Conservation (phyloP, 306 rosid species). For the Luffa aegyptiaca region DNA sequence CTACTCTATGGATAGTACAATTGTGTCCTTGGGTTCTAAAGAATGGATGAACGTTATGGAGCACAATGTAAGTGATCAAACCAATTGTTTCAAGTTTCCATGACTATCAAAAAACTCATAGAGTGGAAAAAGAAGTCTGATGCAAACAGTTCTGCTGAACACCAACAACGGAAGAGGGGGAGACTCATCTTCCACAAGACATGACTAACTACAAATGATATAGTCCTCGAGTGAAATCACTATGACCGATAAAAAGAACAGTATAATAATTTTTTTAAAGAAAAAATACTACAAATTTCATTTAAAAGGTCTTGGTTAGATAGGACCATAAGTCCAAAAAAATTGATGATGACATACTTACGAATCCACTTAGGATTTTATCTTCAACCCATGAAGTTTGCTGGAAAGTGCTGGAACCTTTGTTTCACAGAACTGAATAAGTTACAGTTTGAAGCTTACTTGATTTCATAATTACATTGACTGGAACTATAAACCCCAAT, state of each 20-base stretch:
- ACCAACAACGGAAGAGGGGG: neutral
- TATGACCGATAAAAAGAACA: neutral
- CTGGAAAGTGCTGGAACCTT: neutral
- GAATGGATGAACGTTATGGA: neutral
- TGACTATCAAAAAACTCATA: neutral
- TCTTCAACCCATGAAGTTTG: neutral
- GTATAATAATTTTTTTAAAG: neutral
- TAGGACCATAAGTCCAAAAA: neutral
- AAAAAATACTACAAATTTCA: neutral
- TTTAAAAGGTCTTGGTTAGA: neutral
- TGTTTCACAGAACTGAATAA: neutral
- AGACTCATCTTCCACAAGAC: neutral
- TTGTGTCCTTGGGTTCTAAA: too few species aligned
- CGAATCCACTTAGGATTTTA: neutral
- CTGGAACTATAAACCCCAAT: neutral
- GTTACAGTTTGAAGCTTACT: neutral
- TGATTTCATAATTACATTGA: neutral
- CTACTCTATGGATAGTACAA: too few species aligned
- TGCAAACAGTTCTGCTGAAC: neutral
- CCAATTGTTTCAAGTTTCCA: neutral
- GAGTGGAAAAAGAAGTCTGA: neutral
- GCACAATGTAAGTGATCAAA: neutral
- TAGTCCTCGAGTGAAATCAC: neutral
- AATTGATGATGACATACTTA: neutral
- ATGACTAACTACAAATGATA: neutral